Conservation (phyloP, 164 flowering plant species). For the Hamamelis virginiana region DNA sequence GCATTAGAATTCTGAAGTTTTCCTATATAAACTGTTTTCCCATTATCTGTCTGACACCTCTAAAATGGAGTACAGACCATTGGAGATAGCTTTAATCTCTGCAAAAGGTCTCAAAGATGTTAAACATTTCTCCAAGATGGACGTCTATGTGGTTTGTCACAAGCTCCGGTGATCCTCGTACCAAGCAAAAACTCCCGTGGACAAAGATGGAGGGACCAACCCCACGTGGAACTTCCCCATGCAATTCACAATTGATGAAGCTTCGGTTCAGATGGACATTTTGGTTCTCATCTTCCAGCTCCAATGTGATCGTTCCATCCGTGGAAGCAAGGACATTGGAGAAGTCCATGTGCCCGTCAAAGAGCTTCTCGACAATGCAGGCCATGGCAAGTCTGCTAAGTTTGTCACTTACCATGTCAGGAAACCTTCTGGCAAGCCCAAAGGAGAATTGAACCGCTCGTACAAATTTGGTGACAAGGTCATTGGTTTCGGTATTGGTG, state of each 20-base stretch:
- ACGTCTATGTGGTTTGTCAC: conserved; percentile 20
- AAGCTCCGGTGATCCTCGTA: conserved; percentile 18
- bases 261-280: conserved; percentile 13
- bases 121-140: conserved; percentile 23
- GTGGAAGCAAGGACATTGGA: conserved; percentile 63
- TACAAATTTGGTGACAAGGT: conserved; percentile 44
- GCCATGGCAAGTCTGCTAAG: conserved; percentile 14
- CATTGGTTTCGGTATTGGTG: not conserved
- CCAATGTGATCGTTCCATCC: conserved; percentile 19
- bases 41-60: not conserved
- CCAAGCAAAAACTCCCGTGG: conserved; percentile 24
- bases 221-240: conserved; percentile 41
- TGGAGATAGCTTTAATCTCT: conserved; percentile 17
- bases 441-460: conserved; percentile 55
- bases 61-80: conserved; percentile 20
- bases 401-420: conserved; percentile 56
- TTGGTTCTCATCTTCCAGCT: conserved; percentile 24
- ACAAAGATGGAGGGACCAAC: conserved; percentile 21
- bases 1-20: not conserved
- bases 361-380: conserved; percentile 40
- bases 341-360: conserved; percentile 60
- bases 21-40: not conserved
- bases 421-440: conserved; percentile 51
- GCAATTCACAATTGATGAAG: conserved; percentile 27
- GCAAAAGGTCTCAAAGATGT: conserved; percentile 29